Evolutionary conservation across 306 rosid species (phyloP).

Genomic region (Lathyrus aphaca): DNA sequence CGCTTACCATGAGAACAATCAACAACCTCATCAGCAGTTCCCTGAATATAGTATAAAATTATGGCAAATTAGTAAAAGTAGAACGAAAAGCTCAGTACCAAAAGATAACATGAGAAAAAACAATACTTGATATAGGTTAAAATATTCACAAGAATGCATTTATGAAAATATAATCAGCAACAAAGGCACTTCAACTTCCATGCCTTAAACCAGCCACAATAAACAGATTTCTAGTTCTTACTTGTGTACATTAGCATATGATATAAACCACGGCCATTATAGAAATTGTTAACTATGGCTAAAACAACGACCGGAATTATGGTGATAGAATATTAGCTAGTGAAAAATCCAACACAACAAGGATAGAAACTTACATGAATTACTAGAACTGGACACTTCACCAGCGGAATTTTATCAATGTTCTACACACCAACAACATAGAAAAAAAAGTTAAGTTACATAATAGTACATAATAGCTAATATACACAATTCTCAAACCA

Average conservation of each 20-base stretch:
- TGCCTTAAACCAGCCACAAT: conserved; percentile 17
- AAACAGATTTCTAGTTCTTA: conserved; percentile 31
- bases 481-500: conserved; percentile 24
- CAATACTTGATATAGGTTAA: conserved; percentile 10
- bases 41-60: conserved; percentile 49
- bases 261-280: conserved; percentile 2
- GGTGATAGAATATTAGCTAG: conserved; percentile 14
- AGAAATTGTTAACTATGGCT: background rate
- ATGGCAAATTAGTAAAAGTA: conserved; percentile 22
- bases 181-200: background rate
- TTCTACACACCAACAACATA: conserved; percentile 61
- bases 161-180: conserved; percentile 3
- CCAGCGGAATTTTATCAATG: conserved; percentile 82
- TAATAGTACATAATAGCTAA: background rate
- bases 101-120: background rate
- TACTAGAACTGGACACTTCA: conserved; percentile 83
- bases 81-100: conserved; percentile 18
- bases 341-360: conserved; percentile 25
- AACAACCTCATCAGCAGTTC: conserved; percentile 85
- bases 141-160: conserved; percentile 7
- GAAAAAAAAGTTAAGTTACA: conserved; percentile 39
- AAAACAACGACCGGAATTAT: conserved; percentile 9
- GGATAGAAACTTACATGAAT: conserved; percentile 69
- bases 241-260: background rate
- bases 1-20: conserved; percentile 91